phyloP scores from a whole-genome alignment of 2,329 filamentous ascomycete species.

The Scedosporium aurantiacum region DNA sequence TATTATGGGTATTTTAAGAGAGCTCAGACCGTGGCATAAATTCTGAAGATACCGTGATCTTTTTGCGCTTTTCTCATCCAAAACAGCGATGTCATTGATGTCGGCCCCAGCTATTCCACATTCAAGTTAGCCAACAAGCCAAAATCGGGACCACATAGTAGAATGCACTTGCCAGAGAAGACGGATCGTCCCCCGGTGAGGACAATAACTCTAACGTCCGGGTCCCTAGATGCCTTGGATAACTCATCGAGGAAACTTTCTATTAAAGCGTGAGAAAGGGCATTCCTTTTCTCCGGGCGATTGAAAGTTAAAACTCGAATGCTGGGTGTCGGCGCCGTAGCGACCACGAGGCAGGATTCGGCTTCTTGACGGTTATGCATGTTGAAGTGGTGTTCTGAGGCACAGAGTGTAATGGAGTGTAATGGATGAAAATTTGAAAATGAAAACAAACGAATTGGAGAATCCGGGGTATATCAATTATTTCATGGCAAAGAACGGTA shows the following conservation, averaged over 20 bases:
- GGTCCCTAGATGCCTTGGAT: conserved; percentile 13
- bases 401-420: no score
- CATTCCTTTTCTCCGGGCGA: conserved; percentile 46
- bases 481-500: no score
- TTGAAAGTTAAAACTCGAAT: conserved; percentile 40
- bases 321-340: conserved; percentile 19
- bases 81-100: conserved; percentile 22
- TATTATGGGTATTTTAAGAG: conserved; percentile 33
- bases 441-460: no score
- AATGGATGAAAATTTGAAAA: no score
- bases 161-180: conserved; percentile 22
- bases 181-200: conserved; percentile 25
- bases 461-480: no score
- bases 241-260: conserved; percentile 26
- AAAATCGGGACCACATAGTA: neutral
- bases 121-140: neutral
- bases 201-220: conserved; percentile 23
- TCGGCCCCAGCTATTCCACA: conserved; percentile 21
- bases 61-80: conserved; percentile 21
- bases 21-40: conserved; percentile 23
- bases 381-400: neutral
- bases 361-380: neutral
- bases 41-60: conserved; percentile 27
- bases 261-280: conserved; percentile 42
- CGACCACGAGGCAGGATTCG: conserved; percentile 12